Base-by-base conservation (phyloP, 306 rosid genomes). In the Castanea mollissima region DNA sequence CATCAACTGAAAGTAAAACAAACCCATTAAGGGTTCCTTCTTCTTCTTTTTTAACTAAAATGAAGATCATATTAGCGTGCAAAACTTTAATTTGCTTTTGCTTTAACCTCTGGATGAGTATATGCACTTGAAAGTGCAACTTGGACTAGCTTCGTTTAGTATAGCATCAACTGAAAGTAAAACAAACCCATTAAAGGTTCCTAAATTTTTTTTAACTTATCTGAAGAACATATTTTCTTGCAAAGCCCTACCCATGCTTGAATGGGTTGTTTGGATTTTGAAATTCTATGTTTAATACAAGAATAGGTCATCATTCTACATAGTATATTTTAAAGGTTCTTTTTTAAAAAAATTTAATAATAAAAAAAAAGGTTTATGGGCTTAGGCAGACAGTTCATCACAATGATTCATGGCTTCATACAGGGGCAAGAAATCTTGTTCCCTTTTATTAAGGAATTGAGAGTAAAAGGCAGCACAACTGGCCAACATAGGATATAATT, bases 221-320 rank as follows among this genome's bases (percentile, higher is more conserved):
- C 63, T 54, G 75, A 68, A 55, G 75, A 38, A 51, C 62, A 56
- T 20, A 75, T 57, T 64, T 21, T 51, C 75, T 56, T 64, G 21
- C 31, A 35, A 1, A 29, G 54, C 41, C 67, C 44, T 79, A 76
- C n/a, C 44, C 59, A 71, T 67, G 55, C 57, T 63, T 65, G 55
- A 65, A 69, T 1, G 57, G 65, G 83, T 15, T 52, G 65, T 41
- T 62, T 62, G 68, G 68, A 10, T 31, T 62, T 27, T 21, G 16
- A 58, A 27, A 58, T 58, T 21, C 25, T 20, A 58, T 25, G 4
- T 1, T 57, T 62, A 19, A 62, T 27, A 62, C 29, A 27, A 13
- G 68, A 62, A 62, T 27, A 27, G 35, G 29, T 25, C 29, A 13
- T 14, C 69, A 62, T 27, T 62, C 8, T 23, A 23, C 29, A 18